Conservation (phyloP, 2,329 filamentous ascomycete species). For the Acrocalymma vagum region DNA sequence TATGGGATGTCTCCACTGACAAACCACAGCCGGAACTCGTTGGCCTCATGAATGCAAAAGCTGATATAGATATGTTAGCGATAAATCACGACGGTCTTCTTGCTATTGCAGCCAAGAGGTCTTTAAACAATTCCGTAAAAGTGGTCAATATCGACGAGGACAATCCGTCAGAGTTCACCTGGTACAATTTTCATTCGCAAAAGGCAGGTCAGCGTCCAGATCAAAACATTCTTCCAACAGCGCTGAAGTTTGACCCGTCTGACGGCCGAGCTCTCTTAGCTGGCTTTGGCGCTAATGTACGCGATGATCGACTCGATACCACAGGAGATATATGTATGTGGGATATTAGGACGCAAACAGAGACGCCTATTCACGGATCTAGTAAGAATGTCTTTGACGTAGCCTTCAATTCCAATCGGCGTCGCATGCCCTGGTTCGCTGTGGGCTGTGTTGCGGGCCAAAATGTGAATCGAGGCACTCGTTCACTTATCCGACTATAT, state of each 20-base stretch:
- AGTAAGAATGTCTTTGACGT: conserved; percentile 67
- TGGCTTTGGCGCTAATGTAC: conserved; percentile 59
- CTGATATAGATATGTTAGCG: conserved; percentile 61
- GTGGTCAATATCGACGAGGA: conserved; percentile 33
- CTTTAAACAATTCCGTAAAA: conserved; percentile 42
- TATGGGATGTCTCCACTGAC: conserved; percentile 47
- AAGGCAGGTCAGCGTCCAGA: conserved; percentile 40
- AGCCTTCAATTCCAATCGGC: conserved; percentile 60
- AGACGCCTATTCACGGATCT: conserved; percentile 54
- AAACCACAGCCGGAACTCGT: conserved; percentile 28
- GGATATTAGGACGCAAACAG: conserved; percentile 54
- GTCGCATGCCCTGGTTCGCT: conserved; percentile 56
- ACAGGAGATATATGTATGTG: conserved; percentile 64
- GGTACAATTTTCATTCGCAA: conserved; percentile 32
- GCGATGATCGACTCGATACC: conserved; percentile 42
- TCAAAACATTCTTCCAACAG: conserved; percentile 37
- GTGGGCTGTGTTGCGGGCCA: conserved; percentile 58
- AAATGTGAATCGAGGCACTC: conserved; percentile 49
- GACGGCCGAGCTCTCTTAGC: conserved; percentile 57
- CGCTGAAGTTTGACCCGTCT: conserved; percentile 41
- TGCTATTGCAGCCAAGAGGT: conserved; percentile 59
- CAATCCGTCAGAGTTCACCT: conserved; percentile 14
- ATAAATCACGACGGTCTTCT: conserved; percentile 47
- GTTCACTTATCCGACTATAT: conserved; percentile 64
- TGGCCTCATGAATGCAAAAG: conserved; percentile 51